Evolutionary conservation across 345 rosid species (phyloP).

Genomic region (Ricinus communis): DNA sequence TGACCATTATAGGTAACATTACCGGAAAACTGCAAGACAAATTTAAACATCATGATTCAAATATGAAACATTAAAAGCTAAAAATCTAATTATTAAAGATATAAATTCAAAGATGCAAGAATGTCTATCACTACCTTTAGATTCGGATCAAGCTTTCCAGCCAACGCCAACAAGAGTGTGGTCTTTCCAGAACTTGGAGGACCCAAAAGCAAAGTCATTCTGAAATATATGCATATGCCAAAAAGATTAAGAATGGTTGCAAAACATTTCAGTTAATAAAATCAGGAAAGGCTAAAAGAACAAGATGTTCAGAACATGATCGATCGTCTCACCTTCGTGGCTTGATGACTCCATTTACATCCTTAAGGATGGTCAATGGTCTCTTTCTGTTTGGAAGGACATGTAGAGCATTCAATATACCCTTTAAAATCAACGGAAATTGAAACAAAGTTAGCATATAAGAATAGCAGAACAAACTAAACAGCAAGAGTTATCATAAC

Average conservation of each 20-base stretch:
- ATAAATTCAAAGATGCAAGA: background rate
- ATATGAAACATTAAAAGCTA: background rate
- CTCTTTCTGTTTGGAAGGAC: conserved; percentile 51
- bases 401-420: conserved; percentile 22
- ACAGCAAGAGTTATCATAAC: background rate
- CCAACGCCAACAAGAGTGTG: conserved; percentile 68
- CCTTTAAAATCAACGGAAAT: conserved; percentile 8
- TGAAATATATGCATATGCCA: conserved; percentile 19
- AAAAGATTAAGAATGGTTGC: background rate
- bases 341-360: conserved; percentile 64
- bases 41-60: background rate
- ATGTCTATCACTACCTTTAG: conserved; percentile 45
- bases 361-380: conserved; percentile 56
- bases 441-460: background rate
- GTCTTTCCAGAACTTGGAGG: conserved; percentile 92
- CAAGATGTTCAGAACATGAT: conserved; percentile 5
- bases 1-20: conserved; percentile 63
- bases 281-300: background rate
- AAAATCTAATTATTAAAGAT: background rate
- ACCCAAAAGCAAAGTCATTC: conserved; percentile 79
- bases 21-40: conserved; percentile 48
- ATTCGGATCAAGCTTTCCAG: conserved; percentile 62
- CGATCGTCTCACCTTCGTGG: conserved; percentile 51
- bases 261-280: background rate
- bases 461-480: background rate